Base-by-base conservation (phyloP, 1,139 yeast species). In the Candida tetrigidarum region DNA sequence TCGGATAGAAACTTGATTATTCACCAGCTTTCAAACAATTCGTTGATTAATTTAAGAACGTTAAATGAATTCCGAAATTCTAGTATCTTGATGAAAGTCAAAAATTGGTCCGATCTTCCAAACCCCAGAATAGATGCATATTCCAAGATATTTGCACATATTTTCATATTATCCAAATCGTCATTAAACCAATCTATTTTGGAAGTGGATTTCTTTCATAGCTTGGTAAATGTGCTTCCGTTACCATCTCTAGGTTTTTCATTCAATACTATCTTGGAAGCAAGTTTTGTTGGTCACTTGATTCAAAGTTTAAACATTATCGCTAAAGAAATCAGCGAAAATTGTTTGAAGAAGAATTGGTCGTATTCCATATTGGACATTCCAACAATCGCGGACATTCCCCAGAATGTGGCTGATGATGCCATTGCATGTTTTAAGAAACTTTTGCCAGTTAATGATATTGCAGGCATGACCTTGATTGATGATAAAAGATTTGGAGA, bases 21-120 rank as follows among this genome's bases (percentile, higher is more conserved):
- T 3, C 71, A 72, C 39, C 90, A 86, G 52, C 56, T 89, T 2
- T 78, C 90, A 0, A 76, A 81, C 48, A 86, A 85, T 48, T 59
- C 78, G 0, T 59, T 86, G 43, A 77, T 84, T 4, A 74, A 81
- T 19, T 63, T 89, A 53, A 67, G 96, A 47, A 76, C 81, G 0
- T 66, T 81, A 44, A 63, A 67, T 41, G 83, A 79, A 42, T 73
- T 75, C 45, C 58, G 76, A 37, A 65, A 66, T 38, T 63, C 76
- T 1, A 59, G 67, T 28, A 51, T 68, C 8, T 55, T 64, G 26
- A 63, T 71, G 69, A 66, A 65, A 44, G 56, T 63, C 7, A 62
- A 62, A 14, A 63, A 62, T 36, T 62, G 69, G 69, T 50, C 60
- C 4, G 63, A 60, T 19, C 52, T 58, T 2, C 59, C 63, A 9